Evolutionary conservation across 2,329 filamentous ascomycete species (phyloP), one percentile per base, ranked within the genome.

Genomic region (Alternaria rosae): DNA sequence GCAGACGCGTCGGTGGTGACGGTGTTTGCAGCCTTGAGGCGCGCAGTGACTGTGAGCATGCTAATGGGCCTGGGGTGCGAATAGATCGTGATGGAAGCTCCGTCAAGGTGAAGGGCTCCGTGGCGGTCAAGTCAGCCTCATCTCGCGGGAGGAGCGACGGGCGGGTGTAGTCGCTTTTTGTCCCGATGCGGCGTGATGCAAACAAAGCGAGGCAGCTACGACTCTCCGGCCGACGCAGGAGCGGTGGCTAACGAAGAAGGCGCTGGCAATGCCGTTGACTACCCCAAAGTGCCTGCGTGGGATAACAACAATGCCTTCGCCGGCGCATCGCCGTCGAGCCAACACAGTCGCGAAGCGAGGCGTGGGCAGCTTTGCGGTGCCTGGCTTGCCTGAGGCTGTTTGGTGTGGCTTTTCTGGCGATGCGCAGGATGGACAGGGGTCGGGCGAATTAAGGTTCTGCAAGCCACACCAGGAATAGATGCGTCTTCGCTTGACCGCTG

Each of bases 401-500:
- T 64, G 54, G 67, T 54, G 71, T 76, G 74, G 70, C 70, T 74
- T 71, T 38, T 66, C 64, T 58, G 67, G 65, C 70, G 66, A 69
- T 72, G 67, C 61, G 66, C 70, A 73, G 64, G 26, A 43, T 35
- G 62, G 62, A 62, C 74, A 76, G 71, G 76, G 75, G 69, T 75
- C 59, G 13, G 21, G 48, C 15, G 41, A 61, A 72, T 76, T 77
- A 74, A 77, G 71, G 72, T 73, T 76, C 70, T 78, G 76, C 75
- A 78, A 77, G 76, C 76, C 76, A 78, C 76, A 65, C 75, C 76
- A 75, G 71, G 71, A 78, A 77, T 78, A 78, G 76, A 71, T 70
- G 72, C 69, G 59, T 43, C 55, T 58, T 74, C 69, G 71, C 73
- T 72, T 70, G 64, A 42, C 64, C 43, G 65, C 53, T 56, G 59